Percentiles rank a stretch among this genome's conserved stretches.
Evolutionary conservation across 2,329 filamentous ascomycete species (phyloP).

Genomic region (Pseudogymnoascus sp.): DNA sequence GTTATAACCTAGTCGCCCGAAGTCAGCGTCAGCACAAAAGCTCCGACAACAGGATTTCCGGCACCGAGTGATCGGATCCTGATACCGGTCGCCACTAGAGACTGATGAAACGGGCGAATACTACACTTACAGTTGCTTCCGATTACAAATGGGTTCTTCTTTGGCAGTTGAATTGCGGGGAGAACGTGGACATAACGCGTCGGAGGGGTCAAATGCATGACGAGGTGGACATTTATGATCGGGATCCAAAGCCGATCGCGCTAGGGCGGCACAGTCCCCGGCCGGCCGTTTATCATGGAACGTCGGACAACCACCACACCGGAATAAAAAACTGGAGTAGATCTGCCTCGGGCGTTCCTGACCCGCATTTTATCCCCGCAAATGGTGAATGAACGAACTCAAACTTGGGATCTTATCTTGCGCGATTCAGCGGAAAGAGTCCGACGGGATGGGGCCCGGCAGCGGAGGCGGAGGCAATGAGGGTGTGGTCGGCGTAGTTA

Average conservation of each 20-base stretch:
- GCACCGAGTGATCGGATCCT: neutral
- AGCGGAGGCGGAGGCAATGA: neutral
- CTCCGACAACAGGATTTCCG: neutral
- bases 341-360: neutral
- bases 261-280: neutral
- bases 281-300: neutral
- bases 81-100: neutral
- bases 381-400: neutral
- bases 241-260: conserved; percentile 3
- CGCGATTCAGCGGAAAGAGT: conserved; percentile 1
- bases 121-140: neutral
- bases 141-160: neutral
- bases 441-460: neutral
- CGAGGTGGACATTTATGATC: conserved; percentile 1
- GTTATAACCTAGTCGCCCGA: neutral
- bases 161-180: conserved; percentile 4
- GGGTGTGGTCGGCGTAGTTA: neutral
- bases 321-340: neutral
- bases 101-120: neutral
- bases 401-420: neutral
- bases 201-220: conserved; percentile 1
- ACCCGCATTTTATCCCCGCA: neutral
- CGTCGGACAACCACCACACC: neutral
- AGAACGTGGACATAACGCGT: neutral
- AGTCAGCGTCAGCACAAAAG: neutral